Evolutionary conservation across 768 basidiomycete species (phyloP).

Genomic region (Mycena pura): DNA sequence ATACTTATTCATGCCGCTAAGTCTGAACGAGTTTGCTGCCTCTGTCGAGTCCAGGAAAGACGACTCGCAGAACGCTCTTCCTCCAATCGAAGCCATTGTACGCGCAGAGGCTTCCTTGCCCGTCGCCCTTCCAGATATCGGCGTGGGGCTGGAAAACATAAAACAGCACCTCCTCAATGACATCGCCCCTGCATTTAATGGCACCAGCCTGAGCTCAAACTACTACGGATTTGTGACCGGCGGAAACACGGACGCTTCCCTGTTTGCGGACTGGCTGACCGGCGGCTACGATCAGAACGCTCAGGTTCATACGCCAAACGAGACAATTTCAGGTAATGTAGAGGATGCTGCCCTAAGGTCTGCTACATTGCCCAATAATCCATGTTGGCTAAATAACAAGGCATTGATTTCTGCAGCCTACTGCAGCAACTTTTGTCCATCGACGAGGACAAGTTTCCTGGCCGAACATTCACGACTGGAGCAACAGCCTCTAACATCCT

Average conservation of each 20-base stretch:
- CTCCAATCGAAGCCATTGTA: neutral
- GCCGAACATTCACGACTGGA: constrained; percentile 20
- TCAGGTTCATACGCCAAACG: constrained; percentile 5
- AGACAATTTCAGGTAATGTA: constrained; percentile 8
- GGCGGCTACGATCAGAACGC: constrained; percentile 21
- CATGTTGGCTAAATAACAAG: too few relatives aligned
- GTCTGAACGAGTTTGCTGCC: constrained; percentile 16
- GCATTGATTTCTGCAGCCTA: neutral
- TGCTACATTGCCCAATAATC: neutral
- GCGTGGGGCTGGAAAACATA: constrained; percentile 17
- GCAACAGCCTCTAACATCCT: constrained; percentile 20
- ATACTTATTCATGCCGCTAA: constrained; percentile 6
- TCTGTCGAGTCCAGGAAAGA: constrained; percentile 1
- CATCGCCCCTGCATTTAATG: constrained; percentile 17
- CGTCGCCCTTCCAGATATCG: constrained; percentile 10
- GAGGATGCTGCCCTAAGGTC: constrained; percentile 16
- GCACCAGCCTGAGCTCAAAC: constrained; percentile 10
- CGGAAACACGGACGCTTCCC: constrained; percentile 8
- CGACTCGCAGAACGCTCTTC: constrained; percentile 6
- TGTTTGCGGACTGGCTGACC: constrained; percentile 19
- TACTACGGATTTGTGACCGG: constrained; percentile 23
- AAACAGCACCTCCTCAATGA: constrained; percentile 18
- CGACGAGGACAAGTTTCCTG: constrained; percentile 7
- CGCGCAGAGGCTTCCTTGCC: constrained; percentile 17
- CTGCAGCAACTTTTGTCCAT: constrained; percentile 20